These are phyloP conservation scores for Hysterangium stoloniferum DNA, from an alignment of 768 basidiomycete genomes.

Conservation along the genomic window DNA sequence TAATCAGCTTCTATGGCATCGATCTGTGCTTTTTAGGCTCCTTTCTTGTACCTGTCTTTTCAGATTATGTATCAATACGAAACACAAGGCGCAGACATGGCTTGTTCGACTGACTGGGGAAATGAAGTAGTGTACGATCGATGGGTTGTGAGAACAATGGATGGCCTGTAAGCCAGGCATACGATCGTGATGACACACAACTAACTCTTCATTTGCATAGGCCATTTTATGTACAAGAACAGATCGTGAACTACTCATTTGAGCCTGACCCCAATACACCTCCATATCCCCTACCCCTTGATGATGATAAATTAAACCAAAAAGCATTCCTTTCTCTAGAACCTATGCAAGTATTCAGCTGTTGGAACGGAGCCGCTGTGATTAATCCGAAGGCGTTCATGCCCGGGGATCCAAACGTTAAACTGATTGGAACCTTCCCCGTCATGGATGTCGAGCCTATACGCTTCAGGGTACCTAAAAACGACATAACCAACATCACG, in stretches of 20 bases:
- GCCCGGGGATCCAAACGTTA: conserved; percentile 16
- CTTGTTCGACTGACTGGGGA: conserved; percentile 40
- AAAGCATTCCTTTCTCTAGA: conserved; percentile 35
- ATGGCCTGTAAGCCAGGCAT: not conserved
- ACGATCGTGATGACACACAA: not conserved
- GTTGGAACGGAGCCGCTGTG: conserved; percentile 43
- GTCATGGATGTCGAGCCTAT: not conserved
- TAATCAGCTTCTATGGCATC: too few relatives aligned
- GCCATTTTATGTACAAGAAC: conserved; percentile 34
- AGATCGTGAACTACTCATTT: conserved; percentile 38
- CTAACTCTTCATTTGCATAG: conserved; percentile 24
- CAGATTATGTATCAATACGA: conserved; percentile 31
- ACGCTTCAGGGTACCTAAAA: conserved; percentile 33
- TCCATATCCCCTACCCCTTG: conserved; percentile 32
- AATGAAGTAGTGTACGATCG: conserved; percentile 36
- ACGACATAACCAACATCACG: conserved; percentile 13
- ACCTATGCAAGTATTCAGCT: conserved; percentile 40
- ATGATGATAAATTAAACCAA: conserved; percentile 33
- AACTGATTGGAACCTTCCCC: not conserved
- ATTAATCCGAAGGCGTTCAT: conserved; percentile 39
- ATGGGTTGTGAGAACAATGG: conserved; percentile 19
- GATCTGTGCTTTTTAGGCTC: conserved; percentile 13
- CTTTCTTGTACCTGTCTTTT: not conserved
- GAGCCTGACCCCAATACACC: conserved; percentile 14
- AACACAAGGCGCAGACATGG: conserved; percentile 38